A percentile compares a stretch with the other conserved stretches of the same genome.
Conservation (phyloP, 371 early-diverging fungal species). For the Funneliformis caledonium region DNA sequence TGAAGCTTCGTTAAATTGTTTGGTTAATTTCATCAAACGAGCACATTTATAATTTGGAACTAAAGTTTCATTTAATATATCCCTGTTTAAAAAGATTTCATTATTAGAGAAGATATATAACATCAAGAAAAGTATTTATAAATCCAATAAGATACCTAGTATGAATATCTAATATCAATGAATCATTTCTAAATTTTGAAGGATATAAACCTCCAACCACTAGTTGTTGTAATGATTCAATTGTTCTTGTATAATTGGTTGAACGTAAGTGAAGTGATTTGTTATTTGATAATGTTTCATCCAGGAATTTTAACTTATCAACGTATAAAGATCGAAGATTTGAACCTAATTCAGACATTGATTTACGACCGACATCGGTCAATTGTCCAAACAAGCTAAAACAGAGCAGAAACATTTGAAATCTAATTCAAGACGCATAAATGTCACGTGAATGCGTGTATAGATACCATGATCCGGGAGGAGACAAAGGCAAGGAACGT, state of each 20-base stretch:
- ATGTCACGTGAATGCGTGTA: too few relatives aligned
- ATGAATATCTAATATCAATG: not conserved
- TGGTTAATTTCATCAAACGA: not conserved
- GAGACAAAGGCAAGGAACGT: not conserved
- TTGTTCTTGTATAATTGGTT: not conserved
- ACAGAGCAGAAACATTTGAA: not conserved
- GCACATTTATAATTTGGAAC: not conserved
- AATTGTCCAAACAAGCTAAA: not conserved
- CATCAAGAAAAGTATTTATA: not conserved
- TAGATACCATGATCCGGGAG: not conserved
- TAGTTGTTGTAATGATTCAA: conserved; percentile 13
- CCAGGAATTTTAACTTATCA: conserved; percentile 9
- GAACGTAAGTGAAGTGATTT: not conserved
- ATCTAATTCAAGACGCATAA: too few relatives aligned
- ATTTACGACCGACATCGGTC: not conserved
- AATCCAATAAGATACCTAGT: not conserved
- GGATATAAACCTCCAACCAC: conserved; percentile 10
- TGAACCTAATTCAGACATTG: not conserved
- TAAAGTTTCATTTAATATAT: not conserved
- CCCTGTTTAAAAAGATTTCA: not conserved
- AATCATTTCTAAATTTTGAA: not conserved
- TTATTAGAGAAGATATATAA: not conserved
- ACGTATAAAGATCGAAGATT: not conserved
- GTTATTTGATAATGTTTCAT: not conserved
- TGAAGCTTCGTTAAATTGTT: not conserved